Evolutionary conservation across 352 stramenopile species (phyloP), one percentile per base, ranked within the genome.

Genomic region (Pythium insidiosum): DNA sequence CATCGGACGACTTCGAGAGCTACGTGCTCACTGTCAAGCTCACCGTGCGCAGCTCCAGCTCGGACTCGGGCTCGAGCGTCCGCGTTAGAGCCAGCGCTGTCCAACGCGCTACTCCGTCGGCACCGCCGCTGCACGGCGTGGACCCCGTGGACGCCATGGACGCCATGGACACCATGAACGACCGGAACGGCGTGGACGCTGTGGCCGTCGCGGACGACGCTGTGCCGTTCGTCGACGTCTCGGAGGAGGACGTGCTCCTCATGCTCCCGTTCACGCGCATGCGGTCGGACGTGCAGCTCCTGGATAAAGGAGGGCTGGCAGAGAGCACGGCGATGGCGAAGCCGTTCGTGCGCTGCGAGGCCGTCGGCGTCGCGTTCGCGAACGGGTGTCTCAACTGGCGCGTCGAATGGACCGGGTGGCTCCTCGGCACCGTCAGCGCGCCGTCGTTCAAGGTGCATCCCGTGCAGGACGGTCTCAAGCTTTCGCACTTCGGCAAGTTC

Each of bases 371-470:
- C 10, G 34, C 30, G 5, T 54, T 53, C 12, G 20, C 46, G 2
- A 39, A 46, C 25, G 21, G 13, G 38, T 53, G 36, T 21, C 28
- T 53, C 16, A 53, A 53, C 21, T 53, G 46, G 37, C n/a, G n/a
- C 9, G 3, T 21, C 20, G 0, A 13, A 3, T 4, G n/a, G n/a
- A n/a, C n/a, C n/a, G n/a, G n/a, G n/a, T 12, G 37, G 2, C 25
- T 38, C 28, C 12, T 12, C n/a, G 22, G 18, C 18, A 36, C 19
- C 26, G 11, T 26, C 21, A 46, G 28, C 18, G 15, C 21, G 15
- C 25, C 37, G 6, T 7, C 9, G 5, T 37, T 47, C 16, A 36
- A 36, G 20, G 33, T 53, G 11, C 23, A 23, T 7, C 3, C 29
- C 6, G 10, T 47, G 3, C 23, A 15, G 13, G 47, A 53, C 23